Percentiles rank a stretch among this genome's conserved stretches.
phyloP scores from a whole-genome alignment of 306 rosid species.

The Cucumis melo region DNA sequence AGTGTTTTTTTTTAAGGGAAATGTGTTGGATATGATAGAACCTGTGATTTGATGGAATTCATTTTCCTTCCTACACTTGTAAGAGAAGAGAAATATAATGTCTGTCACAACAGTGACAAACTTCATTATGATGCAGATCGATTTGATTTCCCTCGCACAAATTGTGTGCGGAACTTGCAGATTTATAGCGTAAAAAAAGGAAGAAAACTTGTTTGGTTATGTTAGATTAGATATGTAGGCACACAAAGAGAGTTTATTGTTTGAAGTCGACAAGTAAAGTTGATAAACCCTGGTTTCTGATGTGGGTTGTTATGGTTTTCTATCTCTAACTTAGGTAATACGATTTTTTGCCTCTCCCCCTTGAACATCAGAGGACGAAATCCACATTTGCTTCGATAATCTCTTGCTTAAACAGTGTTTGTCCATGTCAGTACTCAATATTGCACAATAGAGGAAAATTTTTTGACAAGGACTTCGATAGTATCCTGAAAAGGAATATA shows the following conservation, averaged over 20 bases:
- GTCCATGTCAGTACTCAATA: background rate
- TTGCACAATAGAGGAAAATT: background rate
- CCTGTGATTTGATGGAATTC: background rate
- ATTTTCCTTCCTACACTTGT: background rate
- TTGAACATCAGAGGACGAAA: background rate
- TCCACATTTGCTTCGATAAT: background rate
- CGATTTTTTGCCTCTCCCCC: background rate
- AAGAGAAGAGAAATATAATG: background rate
- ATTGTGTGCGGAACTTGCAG: background rate
- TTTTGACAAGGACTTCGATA: background rate
- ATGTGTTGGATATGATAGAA: background rate
- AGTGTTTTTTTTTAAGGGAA: background rate
- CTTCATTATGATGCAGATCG: background rate
- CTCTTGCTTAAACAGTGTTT: background rate
- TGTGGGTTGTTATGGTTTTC: background rate
- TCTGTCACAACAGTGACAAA: conserved; percentile 1
- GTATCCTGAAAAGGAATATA: background rate
- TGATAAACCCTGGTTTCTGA: background rate
- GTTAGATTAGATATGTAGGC: conserved; percentile 7
- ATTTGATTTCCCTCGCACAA: background rate
- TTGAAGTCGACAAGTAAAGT: background rate
- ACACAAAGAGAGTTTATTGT: background rate
- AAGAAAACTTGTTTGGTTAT: background rate
- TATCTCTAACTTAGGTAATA: background rate
- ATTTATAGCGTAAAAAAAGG: background rate